Conservation (phyloP, 2,329 filamentous ascomycete genomes). For the Zymoseptoria passerinii region DNA sequence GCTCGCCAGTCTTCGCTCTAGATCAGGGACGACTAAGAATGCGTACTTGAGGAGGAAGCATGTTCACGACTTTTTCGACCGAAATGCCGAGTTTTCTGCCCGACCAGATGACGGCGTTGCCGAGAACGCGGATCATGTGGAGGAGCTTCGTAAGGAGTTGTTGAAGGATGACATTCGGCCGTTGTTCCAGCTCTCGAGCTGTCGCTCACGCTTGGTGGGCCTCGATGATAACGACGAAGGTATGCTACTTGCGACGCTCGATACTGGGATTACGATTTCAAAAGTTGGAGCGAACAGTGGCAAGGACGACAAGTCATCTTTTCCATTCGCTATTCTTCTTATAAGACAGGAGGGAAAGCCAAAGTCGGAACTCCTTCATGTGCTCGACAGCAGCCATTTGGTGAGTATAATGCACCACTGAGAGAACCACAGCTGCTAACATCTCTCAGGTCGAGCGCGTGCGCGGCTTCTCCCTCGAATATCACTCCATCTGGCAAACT, state of each 20-base stretch:
- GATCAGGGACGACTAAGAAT: constrained; percentile 16
- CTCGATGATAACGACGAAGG: constrained; percentile 37
- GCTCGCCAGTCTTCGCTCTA: constrained; percentile 17
- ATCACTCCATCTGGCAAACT: constrained; percentile 44
- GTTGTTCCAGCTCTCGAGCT: constrained; percentile 39
- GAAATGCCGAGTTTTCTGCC: constrained; percentile 17
- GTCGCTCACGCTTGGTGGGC: constrained; percentile 42
- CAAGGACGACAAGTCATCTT: constrained; percentile 22
- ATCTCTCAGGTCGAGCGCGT: constrained; percentile 39
- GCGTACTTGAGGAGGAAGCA: constrained; percentile 37
- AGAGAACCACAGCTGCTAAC: background rate
- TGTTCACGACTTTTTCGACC: constrained; percentile 34
- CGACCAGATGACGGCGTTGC: constrained; percentile 17
- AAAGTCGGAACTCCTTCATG: constrained; percentile 33
- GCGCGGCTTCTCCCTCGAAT: constrained; percentile 46
- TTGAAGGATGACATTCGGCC: constrained; percentile 38
- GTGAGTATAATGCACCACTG: constrained; percentile 1
- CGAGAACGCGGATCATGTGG: constrained; percentile 17
- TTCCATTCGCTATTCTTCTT: constrained; percentile 46
- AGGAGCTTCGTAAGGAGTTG: constrained; percentile 37
- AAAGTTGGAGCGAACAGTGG: constrained; percentile 13
- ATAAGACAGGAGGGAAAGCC: constrained; percentile 41
- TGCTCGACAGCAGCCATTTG: constrained; percentile 41
- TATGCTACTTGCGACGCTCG: constrained; percentile 42
- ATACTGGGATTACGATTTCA: constrained; percentile 39